phyloP scores from a whole-genome alignment of 352 stramenopile species.

The Pythium monospermum region DNA sequence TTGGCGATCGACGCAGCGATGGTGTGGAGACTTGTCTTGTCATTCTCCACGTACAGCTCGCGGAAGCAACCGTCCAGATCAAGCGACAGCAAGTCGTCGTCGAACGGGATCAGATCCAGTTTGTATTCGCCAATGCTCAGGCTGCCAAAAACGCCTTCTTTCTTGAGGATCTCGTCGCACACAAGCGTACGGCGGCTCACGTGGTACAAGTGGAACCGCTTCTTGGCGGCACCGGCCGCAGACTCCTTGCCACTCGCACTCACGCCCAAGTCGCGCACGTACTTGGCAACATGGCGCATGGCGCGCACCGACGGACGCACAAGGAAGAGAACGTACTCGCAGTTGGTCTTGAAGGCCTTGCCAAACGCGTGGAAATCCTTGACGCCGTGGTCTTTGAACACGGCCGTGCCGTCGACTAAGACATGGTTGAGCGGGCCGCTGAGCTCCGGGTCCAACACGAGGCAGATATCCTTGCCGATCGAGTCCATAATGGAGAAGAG shows the following conservation, averaged over 20 bases:
- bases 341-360: slow-evolving; percentile 72
- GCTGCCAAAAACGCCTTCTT: slow-evolving; percentile 83
- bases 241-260: slow-evolving; percentile 17
- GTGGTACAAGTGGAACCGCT: slow-evolving; percentile 87
- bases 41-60: slow-evolving; percentile 85
- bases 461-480: slow-evolving; percentile 83
- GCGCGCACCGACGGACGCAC: slow-evolving; percentile 68
- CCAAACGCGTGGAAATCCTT: slow-evolving; percentile 82
- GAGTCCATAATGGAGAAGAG: slow-evolving; percentile 82
- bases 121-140: slow-evolving; percentile 88
- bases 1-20: slow-evolving; percentile 89
- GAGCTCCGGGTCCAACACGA: slow-evolving; percentile 82
- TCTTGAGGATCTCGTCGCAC: slow-evolving; percentile 90
- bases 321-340: slow-evolving; percentile 88
- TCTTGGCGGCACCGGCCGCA: slow-evolving; percentile 37
- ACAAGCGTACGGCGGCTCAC: slow-evolving; percentile 88
- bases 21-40: slow-evolving; percentile 86
- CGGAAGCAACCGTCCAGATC: slow-evolving; percentile 88
- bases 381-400: slow-evolving; percentile 84
- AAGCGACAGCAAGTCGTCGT: slow-evolving; percentile 93
- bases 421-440: slow-evolving; percentile 82
- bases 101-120: slow-evolving; percentile 94
- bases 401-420: slow-evolving; percentile 77
- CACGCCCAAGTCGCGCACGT: slow-evolving; percentile 53
- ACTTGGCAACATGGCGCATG: slow-evolving; percentile 80